Conservation (phyloP, 2,329 filamentous ascomycete species). For the Paraphoma chrysanthemicola region DNA sequence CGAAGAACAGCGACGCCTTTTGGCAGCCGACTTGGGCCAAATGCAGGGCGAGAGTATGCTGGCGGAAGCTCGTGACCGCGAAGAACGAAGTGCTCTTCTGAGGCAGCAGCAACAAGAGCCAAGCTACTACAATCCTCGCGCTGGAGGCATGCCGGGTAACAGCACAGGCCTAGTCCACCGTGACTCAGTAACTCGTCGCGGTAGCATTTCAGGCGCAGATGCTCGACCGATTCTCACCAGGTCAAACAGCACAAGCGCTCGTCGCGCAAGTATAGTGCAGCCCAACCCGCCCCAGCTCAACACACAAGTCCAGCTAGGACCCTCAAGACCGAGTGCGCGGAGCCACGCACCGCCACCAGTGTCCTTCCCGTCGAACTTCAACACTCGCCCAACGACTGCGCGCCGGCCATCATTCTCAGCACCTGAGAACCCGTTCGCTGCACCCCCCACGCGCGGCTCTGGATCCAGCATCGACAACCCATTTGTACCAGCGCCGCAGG, state of each 20-base stretch:
- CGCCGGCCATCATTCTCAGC: constrained; percentile 25
- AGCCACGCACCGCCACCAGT: constrained; percentile 23
- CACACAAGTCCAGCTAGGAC: constrained; percentile 17
- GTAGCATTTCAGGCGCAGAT: constrained; percentile 23
- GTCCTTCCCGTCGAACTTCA: constrained; percentile 24
- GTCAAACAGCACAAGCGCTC: constrained; percentile 23
- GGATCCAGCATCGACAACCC: constrained; percentile 17
- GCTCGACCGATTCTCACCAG: constrained; percentile 19
- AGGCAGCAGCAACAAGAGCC: constrained; percentile 30
- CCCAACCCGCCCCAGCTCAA: constrained; percentile 22
- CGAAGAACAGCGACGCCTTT: constrained; percentile 22
- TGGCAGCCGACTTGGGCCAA: constrained; percentile 25
- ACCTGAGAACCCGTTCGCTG: constrained; percentile 27
- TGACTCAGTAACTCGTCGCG: constrained; percentile 26
- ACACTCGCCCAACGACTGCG: constrained; percentile 25
- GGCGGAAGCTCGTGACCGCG: constrained; percentile 32
- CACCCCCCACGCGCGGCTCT: constrained; percentile 13
- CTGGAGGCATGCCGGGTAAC: constrained; percentile 13
- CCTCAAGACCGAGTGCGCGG: constrained; percentile 22
- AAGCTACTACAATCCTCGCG: constrained; percentile 33
- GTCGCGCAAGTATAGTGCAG: constrained; percentile 33
- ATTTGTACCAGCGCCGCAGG: constrained; percentile 8
- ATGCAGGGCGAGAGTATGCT: constrained; percentile 32
- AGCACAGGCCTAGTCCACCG: constrained; percentile 15
- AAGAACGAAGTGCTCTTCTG: constrained; percentile 25